Evolutionary conservation across 169 alveolate species (phyloP), one percentile per base, ranked within the genome.

Genomic region (Plasmodium gallinaceum): DNA sequence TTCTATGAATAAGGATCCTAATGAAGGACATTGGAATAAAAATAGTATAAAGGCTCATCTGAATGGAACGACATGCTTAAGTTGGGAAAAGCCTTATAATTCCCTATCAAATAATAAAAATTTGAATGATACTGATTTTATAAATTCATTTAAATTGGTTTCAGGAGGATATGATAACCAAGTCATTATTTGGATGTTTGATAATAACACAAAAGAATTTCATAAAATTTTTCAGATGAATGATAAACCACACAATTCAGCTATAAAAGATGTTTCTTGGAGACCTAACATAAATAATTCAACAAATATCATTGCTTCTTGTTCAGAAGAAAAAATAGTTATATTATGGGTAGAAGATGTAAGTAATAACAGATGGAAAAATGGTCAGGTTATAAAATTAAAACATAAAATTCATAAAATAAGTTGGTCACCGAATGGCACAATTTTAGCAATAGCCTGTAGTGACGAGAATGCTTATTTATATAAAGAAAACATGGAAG

Each of bases 211-310:
- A 14, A 89, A 92, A 71, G 95, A 93, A 71, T 90, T 76, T 66
- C 75, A 75, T 42, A 75, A 90, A 43, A 69, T 89, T 43, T 45
- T 45, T 22, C 95, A 92, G 54, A 90, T 92, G 74, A 16, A 80
- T 16, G 92, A 80, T 58, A 76, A 88, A 24, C 93, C 88, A 51
- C 97, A 95, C 83, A 83, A 91, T n/a, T 94, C 95, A 52, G 88
- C 96, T 95, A 96, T 96, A 26, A 92, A 97, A 90, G 97, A 94
- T 66, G 97, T 96, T 62, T 97, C 97, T 12, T 96, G 98, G 98
- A 93, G 94, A 71, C 96, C 97, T 26, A 92, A 93, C 16, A 74
- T 94, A 18, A 95, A 94, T 66, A 74, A 83, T 20, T 42, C 54
- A 24, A 88, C 88, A 46, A 96, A 95, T 61, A 69, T 92, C 52